A percentile compares a stretch with the other conserved stretches of the same genome.
Evolutionary conservation across 768 basidiomycete species (phyloP).

Genomic region (Tricholoma flavovirens): DNA sequence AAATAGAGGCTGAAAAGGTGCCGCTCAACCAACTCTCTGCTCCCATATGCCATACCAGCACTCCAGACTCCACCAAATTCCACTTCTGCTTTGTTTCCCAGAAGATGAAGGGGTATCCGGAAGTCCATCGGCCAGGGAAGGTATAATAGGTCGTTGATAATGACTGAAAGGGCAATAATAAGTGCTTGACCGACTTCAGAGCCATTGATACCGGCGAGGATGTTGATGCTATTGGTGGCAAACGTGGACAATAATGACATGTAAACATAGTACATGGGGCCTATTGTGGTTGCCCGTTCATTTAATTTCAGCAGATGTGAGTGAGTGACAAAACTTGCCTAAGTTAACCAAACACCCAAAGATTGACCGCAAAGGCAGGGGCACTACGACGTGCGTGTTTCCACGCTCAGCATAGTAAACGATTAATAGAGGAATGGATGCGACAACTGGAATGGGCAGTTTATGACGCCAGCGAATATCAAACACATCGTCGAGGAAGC

Average conservation of each 20-base stretch:
- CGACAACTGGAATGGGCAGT: slow-evolving; percentile 93
- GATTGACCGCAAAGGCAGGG: slow-evolving; percentile 68
- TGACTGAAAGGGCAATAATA: slow-evolving; percentile 86
- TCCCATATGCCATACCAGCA: slow-evolving; percentile 83
- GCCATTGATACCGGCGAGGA: slow-evolving; percentile 96
- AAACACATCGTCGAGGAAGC: slow-evolving; percentile 95
- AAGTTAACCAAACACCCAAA: slow-evolving; percentile 81
- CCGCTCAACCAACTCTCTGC: slow-evolving; percentile 80
- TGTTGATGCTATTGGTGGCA: slow-evolving; percentile 97
- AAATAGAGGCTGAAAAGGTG: slow-evolving; percentile 97
- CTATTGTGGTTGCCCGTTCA: slow-evolving; percentile 36
- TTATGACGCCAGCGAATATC: slow-evolving; percentile 99
- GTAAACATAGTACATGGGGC: slow-evolving; percentile 92
- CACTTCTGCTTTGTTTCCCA: slow-evolving; percentile 60
- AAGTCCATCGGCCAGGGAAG: slow-evolving; percentile 84
- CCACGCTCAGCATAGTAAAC: slow-evolving; percentile 96
- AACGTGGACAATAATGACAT: slow-evolving; percentile 96
- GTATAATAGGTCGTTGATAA: slow-evolving; percentile 88
- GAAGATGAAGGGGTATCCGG: slow-evolving; percentile 62
- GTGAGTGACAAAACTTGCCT: slow-evolving; percentile 43
- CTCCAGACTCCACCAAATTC: slow-evolving; percentile 77
- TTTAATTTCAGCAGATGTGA: slow-evolving; percentile 1
- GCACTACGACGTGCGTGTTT: slow-evolving; percentile 90
- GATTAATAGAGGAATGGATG: slow-evolving; percentile 89
- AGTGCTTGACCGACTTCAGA: slow-evolving; percentile 92